Percentiles rank a stretch among this genome's conserved stretches.
phyloP scores from a whole-genome alignment of 306 rosid genomes.

The Hippophae rhamnoides region DNA sequence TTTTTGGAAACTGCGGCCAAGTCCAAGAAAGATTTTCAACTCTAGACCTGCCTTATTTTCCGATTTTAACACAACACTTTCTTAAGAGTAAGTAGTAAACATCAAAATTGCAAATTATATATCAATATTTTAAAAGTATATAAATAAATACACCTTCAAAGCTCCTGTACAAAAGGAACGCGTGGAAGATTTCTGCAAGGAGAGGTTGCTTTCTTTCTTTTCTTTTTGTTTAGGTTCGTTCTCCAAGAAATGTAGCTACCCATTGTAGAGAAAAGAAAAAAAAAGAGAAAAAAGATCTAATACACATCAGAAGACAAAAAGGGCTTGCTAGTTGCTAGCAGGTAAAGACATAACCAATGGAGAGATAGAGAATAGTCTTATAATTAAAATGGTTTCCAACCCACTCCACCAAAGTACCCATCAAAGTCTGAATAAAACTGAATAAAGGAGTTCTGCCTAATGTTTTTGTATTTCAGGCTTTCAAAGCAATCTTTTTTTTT shows the following conservation, averaged over 20 bases:
- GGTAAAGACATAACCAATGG: conserved; percentile 16
- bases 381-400: too few species aligned
- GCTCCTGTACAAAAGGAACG: not conserved
- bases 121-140: conserved; percentile 4
- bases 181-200: conserved; percentile 16
- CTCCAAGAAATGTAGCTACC: conserved; percentile 27
- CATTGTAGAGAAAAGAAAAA: conserved; percentile 3
- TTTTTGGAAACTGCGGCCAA: too few species aligned
- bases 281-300: not conserved
- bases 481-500: too few species aligned
- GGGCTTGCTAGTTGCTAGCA: not conserved
- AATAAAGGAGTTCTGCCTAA: too few species aligned
- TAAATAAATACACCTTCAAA: not conserved
- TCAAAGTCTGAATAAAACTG: too few species aligned
- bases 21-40: too few species aligned
- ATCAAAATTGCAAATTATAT: not conserved
- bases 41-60: too few species aligned
- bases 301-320: conserved; percentile 8
- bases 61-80: too few species aligned
- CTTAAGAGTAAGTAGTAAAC: not conserved
- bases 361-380: conserved; percentile 13
- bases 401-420: too few species aligned
- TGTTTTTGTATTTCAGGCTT: too few species aligned
- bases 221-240: conserved; percentile 18
- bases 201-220: conserved; percentile 29